phyloP scores from a whole-genome alignment of 768 basidiomycete genomes.

The Rhodotorula diobovata region DNA sequence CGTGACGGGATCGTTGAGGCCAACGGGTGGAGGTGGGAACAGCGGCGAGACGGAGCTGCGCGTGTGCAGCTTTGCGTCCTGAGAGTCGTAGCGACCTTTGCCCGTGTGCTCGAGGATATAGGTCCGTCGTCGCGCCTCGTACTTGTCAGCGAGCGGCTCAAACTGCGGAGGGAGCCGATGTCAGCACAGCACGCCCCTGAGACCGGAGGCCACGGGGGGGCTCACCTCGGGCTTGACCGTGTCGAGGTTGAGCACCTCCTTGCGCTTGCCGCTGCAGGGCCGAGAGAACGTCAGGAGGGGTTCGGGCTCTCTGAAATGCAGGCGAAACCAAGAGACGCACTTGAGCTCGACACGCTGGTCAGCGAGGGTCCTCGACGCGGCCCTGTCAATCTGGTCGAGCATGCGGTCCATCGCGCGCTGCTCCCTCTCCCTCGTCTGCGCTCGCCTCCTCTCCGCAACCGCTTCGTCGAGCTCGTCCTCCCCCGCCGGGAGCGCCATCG shows the following conservation, averaged over 20 bases:
- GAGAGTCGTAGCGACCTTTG: slow-evolving; percentile 39
- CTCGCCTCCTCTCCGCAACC: neutral
- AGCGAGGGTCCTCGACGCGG: slow-evolving; percentile 62
- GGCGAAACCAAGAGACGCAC: neutral
- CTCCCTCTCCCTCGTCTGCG: slow-evolving; percentile 43
- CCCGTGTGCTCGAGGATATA: slow-evolving; percentile 38
- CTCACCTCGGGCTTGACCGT: slow-evolving; percentile 1
- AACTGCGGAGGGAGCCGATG: neutral
- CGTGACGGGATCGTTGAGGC: slow-evolving; percentile 14
- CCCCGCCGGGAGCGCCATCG: slow-evolving; percentile 23
- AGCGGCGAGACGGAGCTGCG: neutral
- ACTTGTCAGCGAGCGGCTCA: slow-evolving; percentile 18
- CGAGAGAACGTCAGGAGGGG: neutral
- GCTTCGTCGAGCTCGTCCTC: neutral
- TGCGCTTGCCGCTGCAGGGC: slow-evolving; percentile 21
- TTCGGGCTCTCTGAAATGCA: neutral
- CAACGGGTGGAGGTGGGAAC: slow-evolving; percentile 1
- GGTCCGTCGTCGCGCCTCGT: slow-evolving; percentile 34
- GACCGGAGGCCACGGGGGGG: neutral
- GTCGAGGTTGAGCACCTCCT: slow-evolving; percentile 5
- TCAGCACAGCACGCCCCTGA: neutral
- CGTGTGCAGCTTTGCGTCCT: slow-evolving; percentile 36
- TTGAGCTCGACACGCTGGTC: slow-evolving; percentile 61
- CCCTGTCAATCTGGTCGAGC: slow-evolving; percentile 56
- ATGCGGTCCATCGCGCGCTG: slow-evolving; percentile 64